Base-by-base conservation (phyloP, 2,329 filamentous ascomycete genomes). In the Phialophora expanda region DNA sequence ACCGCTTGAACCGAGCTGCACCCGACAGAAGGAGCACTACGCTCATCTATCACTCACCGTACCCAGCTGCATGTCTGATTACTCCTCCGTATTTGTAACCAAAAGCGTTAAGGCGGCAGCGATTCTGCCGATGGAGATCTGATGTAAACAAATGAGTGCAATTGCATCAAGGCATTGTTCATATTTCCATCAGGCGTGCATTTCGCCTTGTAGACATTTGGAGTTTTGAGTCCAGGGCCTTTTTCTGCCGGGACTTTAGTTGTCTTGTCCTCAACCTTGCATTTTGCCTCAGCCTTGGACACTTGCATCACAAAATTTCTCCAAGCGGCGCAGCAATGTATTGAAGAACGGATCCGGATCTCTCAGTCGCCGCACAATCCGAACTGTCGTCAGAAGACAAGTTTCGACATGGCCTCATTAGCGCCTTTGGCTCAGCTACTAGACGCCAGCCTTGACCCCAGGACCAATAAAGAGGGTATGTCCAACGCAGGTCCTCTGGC, bases 371-470 rank as follows among this genome's bases (percentile, higher is more conserved):
- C 38, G 14, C 38, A 8, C 38, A 44, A 53, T 26, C 20, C 8
- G n/a, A 20, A 30, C n/a, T 12, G 34, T 4, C 14, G 8, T 55
- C 55, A 30, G 17, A 63, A 24, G 20, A 56, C 26, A 9, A 24
- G 14, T 48, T 9, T 38, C n/a, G 65, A 74, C 74, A 90, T 90
- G 87, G 84, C 87, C 32, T 59, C 66, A 30, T 61, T 71, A 34
- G 62, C 66, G 44, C 64, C 66, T 71, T 81, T 97, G 78, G 90
- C 92, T 70, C 88, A 92, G 84, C 86, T 98, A 78, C 88, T 99
- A 70, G 87, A 96, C 79, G 92, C 92, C 74, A 98, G 93, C 74
- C 86, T 98, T 74, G 92, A 97, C 80, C 92, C 92, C 20, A 83
- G 86, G 70, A 89, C 94, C 79, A 92, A 94, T 79, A 93, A 92